Percentiles rank a stretch among this genome's conserved stretches.
phyloP scores from a whole-genome alignment of 331 rosid species.

The Quercus lobata region DNA sequence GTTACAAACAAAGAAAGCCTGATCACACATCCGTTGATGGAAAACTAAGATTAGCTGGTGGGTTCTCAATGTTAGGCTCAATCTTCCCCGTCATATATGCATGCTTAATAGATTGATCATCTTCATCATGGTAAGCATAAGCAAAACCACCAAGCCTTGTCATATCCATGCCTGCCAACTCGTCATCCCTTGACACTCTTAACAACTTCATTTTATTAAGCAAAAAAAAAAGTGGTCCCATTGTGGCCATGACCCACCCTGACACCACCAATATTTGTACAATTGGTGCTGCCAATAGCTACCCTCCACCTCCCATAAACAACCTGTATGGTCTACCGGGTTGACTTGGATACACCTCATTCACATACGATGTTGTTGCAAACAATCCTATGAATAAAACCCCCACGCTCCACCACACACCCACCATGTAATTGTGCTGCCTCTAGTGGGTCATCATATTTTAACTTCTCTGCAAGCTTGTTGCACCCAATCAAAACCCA shows the following conservation, averaged over 20 bases:
- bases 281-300: slow-evolving; percentile 55
- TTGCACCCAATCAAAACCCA: slow-evolving; percentile 70
- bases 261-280: slow-evolving; percentile 45
- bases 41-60: no score
- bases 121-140: no score
- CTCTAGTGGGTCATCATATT: slow-evolving; percentile 79
- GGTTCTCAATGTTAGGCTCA: no score
- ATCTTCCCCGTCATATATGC: no score
- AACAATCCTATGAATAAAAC: slow-evolving; percentile 63
- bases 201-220: slow-evolving; percentile 44
- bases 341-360: slow-evolving; percentile 29
- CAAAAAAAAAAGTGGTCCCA: slow-evolving; percentile 62
- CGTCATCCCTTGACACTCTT: slow-evolving; percentile 53
- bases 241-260: slow-evolving; percentile 75
- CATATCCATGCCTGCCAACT: slow-evolving; percentile 67
- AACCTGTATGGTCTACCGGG: slow-evolving; percentile 44
- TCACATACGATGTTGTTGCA: slow-evolving; percentile 43
- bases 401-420: slow-evolving; percentile 81
- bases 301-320: slow-evolving; percentile 72
- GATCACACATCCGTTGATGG: no score
- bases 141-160: slow-evolving; percentile 53
- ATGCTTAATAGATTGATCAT: no score
- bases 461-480: slow-evolving; percentile 32
- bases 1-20: no score
- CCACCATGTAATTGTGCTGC: slow-evolving; percentile 87